Percentiles rank a stretch among this genome's conserved stretches.
These are phyloP conservation scores for Xylaria sp. DNA, from an alignment of 2,329 filamentous ascomycete genomes.

Conservation along the genomic window DNA sequence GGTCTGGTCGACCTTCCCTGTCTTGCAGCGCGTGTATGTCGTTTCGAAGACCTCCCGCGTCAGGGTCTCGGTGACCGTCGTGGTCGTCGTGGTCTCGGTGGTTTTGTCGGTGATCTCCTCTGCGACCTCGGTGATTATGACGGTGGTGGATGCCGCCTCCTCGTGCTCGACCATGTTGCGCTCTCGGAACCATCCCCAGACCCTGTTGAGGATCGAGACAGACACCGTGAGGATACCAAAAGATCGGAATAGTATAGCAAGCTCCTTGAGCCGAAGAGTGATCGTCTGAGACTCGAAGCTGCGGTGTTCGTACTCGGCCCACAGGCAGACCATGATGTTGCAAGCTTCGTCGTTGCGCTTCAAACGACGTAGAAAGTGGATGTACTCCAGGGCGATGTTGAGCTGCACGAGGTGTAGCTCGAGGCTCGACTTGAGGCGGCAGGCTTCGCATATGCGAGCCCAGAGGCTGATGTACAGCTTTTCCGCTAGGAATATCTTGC, in stretches of 20 bases:
- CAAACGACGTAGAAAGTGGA: slow-evolving; percentile 37
- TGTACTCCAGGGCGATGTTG: slow-evolving; percentile 43
- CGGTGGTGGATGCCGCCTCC: slow-evolving; percentile 39
- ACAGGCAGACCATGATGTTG: slow-evolving; percentile 45
- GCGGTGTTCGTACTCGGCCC: slow-evolving; percentile 45
- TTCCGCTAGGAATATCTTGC: slow-evolving; percentile 41
- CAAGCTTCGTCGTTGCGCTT: slow-evolving; percentile 41
- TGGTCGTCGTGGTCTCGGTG: slow-evolving; percentile 38
- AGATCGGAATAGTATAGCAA: slow-evolving; percentile 38
- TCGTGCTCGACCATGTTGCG: slow-evolving; percentile 37
- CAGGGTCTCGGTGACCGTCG: slow-evolving; percentile 39
- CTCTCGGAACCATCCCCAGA: slow-evolving; percentile 44
- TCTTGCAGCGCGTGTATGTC: slow-evolving; percentile 40
- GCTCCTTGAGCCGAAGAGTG: slow-evolving; percentile 41
- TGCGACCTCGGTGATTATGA: slow-evolving; percentile 44
- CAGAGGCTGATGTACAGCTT: slow-evolving; percentile 44
- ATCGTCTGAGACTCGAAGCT: slow-evolving; percentile 37
- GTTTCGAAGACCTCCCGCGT: slow-evolving; percentile 42
- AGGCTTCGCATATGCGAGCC: slow-evolving; percentile 41
- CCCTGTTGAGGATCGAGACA: slow-evolving; percentile 40
- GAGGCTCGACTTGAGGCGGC: slow-evolving; percentile 33
- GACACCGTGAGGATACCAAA: slow-evolving; percentile 41
- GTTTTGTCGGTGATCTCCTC: slow-evolving; percentile 43
- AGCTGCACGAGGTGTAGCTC: slow-evolving; percentile 43
- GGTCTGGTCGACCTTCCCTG: slow-evolving; percentile 35